Conservation (phyloP, 2,329 filamentous ascomycete genomes). For the Incumbomyces lentus region DNA sequence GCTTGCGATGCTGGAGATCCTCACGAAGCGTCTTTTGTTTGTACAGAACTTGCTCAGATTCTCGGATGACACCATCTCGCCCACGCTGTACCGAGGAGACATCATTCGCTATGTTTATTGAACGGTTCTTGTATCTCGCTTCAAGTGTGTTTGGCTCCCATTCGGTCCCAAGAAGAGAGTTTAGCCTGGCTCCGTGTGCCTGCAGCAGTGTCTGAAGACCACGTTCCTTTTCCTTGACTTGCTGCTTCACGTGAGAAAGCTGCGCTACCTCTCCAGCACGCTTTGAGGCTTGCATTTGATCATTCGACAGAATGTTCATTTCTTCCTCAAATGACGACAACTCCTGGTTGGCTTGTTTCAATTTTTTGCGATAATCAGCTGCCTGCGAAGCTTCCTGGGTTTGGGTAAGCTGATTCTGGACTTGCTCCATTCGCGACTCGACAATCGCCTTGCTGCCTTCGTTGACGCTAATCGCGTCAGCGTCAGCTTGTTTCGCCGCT, state of each 20-base stretch:
- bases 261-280: slow-evolving; percentile 73
- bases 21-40: slow-evolving; percentile 56
- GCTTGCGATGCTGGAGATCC: slow-evolving; percentile 53
- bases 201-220: slow-evolving; percentile 67
- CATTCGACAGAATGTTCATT: slow-evolving; percentile 61
- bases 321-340: slow-evolving; percentile 62
- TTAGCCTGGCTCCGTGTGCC: slow-evolving; percentile 64
- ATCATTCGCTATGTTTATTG: slow-evolving; percentile 42
- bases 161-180: slow-evolving; percentile 49
- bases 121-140: slow-evolving; percentile 52
- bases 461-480: slow-evolving; percentile 67
- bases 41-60: slow-evolving; percentile 67
- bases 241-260: slow-evolving; percentile 72
- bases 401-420: slow-evolving; percentile 51
- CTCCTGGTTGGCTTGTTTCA: slow-evolving; percentile 55
- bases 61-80: slow-evolving; percentile 60
- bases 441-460: slow-evolving; percentile 73
- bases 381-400: slow-evolving; percentile 53
- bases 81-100: slow-evolving; percentile 51
- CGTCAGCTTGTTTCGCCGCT: slow-evolving; percentile 53
- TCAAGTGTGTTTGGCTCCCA: slow-evolving; percentile 67
- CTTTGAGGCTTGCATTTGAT: slow-evolving; percentile 72
- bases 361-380: slow-evolving; percentile 59
- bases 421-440: slow-evolving; percentile 61
- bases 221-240: slow-evolving; percentile 61